Base-by-base conservation (phyloP, 2,329 filamentous ascomycete genomes). In the Neurospora crassa region DNA sequence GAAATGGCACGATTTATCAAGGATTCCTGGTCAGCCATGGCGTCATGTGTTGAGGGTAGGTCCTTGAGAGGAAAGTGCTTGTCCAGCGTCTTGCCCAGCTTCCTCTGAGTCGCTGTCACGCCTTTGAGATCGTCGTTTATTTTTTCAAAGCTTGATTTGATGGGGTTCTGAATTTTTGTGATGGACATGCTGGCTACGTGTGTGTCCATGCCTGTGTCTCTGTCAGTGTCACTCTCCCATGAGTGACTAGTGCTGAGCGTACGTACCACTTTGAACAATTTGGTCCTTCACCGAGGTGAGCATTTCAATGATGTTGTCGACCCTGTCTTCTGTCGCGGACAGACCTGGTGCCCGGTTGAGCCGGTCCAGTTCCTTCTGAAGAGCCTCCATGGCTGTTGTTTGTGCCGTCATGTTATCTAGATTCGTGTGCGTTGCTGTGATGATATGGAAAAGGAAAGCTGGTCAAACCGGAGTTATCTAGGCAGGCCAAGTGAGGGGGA, bases 1-100 rank as follows among this genome's bases (percentile, higher is more conserved):
- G 92, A 92, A 76, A 99, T 96, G 7, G 96, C 95, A 71, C 94
- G 89, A 81, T 97, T 96, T 78, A 98, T 93, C 14, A 97, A 85
- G 18, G 87, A 84, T 4, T 91, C 87, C 75, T 96, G 90, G 24
- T 90, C 87, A 1, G 89, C 90, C 80, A 97, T 89, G 42, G 90
- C 91, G 80, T 97, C 93, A 77, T 93, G 90, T 71, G 94, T 92
- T 77, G 89, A 91, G 16, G 90, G 92, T 0, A 95, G 89, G 16
- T 92, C 84, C 16, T 90, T 88, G 11, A 80, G 77, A 5, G 83
- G 85, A 24, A 81, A 79, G 12, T 77, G 77, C 85, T 91, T 93
- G 80, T 97, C 93, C 40, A 99, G 84, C 6, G 92, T 89, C 79
- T 94, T 97, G 75, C 90, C 90, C 80, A 96, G 97, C 75, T 91